A percentile compares a stretch with the other conserved stretches of the same genome.
Conservation (phyloP, 1,284 basidiomycete species). For the Boletus hoseneyae region DNA sequence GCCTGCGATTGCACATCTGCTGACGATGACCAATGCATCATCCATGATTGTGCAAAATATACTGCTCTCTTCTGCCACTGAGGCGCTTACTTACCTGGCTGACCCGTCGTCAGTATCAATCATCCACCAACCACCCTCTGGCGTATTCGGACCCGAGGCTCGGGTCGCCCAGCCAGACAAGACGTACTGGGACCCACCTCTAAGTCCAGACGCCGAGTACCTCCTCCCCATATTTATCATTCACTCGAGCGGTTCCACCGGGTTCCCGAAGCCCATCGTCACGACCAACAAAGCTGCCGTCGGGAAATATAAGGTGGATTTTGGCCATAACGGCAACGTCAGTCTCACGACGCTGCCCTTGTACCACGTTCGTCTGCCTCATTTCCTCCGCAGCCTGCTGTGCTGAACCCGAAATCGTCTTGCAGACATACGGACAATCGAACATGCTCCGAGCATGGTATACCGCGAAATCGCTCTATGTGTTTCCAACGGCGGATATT, state of each 20-base stretch:
- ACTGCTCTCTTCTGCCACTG: conserved; percentile 13
- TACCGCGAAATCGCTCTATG: conserved; percentile 42
- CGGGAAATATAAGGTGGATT: conserved; percentile 38
- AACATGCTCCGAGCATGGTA: conserved; percentile 38
- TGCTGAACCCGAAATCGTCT: conserved; percentile 2
- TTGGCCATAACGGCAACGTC: conserved; percentile 48
- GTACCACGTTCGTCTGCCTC: conserved; percentile 38
- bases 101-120: conserved; percentile 23
- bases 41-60: conserved; percentile 37
- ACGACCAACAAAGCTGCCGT: conserved; percentile 41
- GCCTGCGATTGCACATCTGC: conserved; percentile 53
- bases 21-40: conserved; percentile 43
- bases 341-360: conserved; percentile 43
- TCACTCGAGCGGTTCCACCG: conserved; percentile 57
- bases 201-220: conserved; percentile 47
- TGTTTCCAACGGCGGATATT: conserved; percentile 50
- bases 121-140: conserved; percentile 22
- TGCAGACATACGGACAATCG: conserved; percentile 19
- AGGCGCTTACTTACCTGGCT: conserved; percentile 16
- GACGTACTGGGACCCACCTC: conserved; percentile 32
- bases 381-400: background rate
- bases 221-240: conserved; percentile 48
- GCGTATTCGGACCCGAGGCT: conserved; percentile 15
- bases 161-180: conserved; percentile 35
- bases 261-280: conserved; percentile 45